Evolutionary conservation across 108 stramenopile species (phyloP).

Genomic region (Cylindrotheca closterium): DNA sequence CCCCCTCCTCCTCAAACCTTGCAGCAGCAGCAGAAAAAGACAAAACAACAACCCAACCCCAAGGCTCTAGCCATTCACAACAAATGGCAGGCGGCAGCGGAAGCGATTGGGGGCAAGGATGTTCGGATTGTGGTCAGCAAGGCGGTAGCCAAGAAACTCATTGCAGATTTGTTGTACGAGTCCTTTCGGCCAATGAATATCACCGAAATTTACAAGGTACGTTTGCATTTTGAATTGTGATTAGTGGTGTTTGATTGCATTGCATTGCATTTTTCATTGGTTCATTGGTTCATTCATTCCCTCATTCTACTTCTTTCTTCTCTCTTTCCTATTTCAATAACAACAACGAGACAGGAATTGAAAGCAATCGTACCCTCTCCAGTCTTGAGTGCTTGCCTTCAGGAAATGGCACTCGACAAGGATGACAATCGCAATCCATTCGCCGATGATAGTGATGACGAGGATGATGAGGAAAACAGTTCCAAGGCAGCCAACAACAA

Average conservation of each 20-base stretch:
- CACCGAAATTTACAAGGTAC: slow-evolving; percentile 64
- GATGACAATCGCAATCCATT: slow-evolving; percentile 37
- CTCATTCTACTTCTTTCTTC: too few species aligned
- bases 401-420: slow-evolving; percentile 65
- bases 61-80: slow-evolving; percentile 45
- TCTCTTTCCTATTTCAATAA: background rate
- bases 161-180: slow-evolving; percentile 67
- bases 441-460: slow-evolving; percentile 61
- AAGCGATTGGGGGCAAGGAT: slow-evolving; percentile 59
- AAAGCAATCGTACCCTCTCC: slow-evolving; percentile 66
- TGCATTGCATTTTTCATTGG: too few species aligned
- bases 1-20: slow-evolving; percentile 7
- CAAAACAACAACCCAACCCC: background rate
- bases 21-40: background rate
- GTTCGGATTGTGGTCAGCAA: slow-evolving; percentile 68
- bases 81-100: slow-evolving; percentile 75
- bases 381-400: slow-evolving; percentile 58
- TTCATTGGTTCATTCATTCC: too few species aligned
- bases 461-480: slow-evolving; percentile 37
- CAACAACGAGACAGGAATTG: slow-evolving; percentile 29
- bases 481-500: slow-evolving; percentile 21
- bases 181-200: slow-evolving; percentile 81
- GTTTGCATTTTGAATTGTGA: slow-evolving; percentile 5
- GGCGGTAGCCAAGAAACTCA: slow-evolving; percentile 65
- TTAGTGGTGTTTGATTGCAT: background rate